A percentile compares a stretch with the other conserved stretches of the same genome.
phyloP scores from a whole-genome alignment of 768 basidiomycete species.

The Tricholoma terreum region DNA sequence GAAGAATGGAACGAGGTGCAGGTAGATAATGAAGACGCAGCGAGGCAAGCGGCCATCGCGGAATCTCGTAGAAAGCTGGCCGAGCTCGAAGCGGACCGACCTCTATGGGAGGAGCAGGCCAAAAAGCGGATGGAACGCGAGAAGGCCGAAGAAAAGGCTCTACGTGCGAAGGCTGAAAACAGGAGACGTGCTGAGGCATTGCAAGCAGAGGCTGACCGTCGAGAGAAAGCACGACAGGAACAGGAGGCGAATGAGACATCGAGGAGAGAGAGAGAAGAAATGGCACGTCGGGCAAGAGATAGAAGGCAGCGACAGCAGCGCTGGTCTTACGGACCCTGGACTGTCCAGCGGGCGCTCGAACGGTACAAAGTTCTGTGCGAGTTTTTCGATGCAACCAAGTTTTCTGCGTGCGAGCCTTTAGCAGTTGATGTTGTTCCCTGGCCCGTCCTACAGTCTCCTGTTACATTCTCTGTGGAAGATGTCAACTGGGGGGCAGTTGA shows the following conservation, averaged over 20 bases:
- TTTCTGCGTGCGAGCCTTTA: slow-evolving; percentile 49
- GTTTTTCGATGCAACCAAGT: slow-evolving; percentile 61
- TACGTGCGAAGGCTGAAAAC: slow-evolving; percentile 32
- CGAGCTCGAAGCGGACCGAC: slow-evolving; percentile 62
- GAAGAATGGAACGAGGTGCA: neutral
- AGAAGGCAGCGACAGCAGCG: slow-evolving; percentile 47
- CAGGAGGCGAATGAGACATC: slow-evolving; percentile 10
- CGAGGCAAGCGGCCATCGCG: slow-evolving; percentile 44
- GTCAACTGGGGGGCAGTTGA: slow-evolving; percentile 72
- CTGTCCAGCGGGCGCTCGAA: slow-evolving; percentile 62
- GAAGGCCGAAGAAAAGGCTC: slow-evolving; percentile 39
- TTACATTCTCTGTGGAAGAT: slow-evolving; percentile 54
- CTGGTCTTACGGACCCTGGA: slow-evolving; percentile 66
- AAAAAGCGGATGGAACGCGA: slow-evolving; percentile 43
- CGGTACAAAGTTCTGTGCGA: slow-evolving; percentile 60
- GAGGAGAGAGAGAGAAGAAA: slow-evolving; percentile 29
- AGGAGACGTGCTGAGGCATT: slow-evolving; percentile 15
- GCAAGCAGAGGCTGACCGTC: slow-evolving; percentile 15
- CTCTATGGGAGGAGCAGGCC: slow-evolving; percentile 57
- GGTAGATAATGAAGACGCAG: slow-evolving; percentile 30
- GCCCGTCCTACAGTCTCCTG: slow-evolving; percentile 63
- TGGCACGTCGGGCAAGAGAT: slow-evolving; percentile 36
- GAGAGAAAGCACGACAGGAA: slow-evolving; percentile 23
- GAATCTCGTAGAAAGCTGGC: slow-evolving; percentile 67
- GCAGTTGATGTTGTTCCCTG: slow-evolving; percentile 67